Base-by-base conservation (phyloP, 2,329 filamentous ascomycete species). In the Aureobasidium mangrovei region DNA sequence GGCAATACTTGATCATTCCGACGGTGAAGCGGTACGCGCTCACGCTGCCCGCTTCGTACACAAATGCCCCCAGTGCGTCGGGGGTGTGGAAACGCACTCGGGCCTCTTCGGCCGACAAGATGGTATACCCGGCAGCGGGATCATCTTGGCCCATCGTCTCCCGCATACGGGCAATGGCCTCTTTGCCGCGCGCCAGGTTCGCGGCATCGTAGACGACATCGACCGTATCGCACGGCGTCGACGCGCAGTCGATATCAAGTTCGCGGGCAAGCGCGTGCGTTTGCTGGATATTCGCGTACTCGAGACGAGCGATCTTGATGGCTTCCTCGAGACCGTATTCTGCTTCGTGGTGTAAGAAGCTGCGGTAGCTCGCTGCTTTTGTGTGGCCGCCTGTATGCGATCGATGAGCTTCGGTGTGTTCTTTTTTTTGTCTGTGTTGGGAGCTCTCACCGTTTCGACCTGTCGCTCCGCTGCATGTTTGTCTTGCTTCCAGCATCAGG, bases 141-240 rank as follows among this genome's bases (percentile, higher is more conserved):
- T 72, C 66, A 18, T 75, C 69, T 2, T 63, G 64, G 0, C 73
- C 72, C 62, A 80, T 69, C 3, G 69, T 67, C 7, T 64, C 66
- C 28, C 67, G 69, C 73, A 82, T 77, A 4, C 71, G 65, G 3
- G 65, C 61, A 12, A 80, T 70, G 3, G 72, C 70, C 12, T 61
- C 57, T 27, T 66, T 61, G 1, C 73, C 72, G 18, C 46, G 54
- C 4, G 64, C 62, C 68, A 74, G 76, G 46, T 74, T 67, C 7
- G 56, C 63, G 18, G 67, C 56, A 56, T 81, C 77, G 61, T 81
- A 83, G 32, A 83, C 69, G 2, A 83, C 67, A 62, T 84, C 81
- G 2, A 82, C 72, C 0, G 81, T 84, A 27, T 74, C 69, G 59
- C 78, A 76, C 7, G 72, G 63, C 36, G 67, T 61, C 47, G 72